Percentiles rank a stretch among this genome's conserved stretches.
Conservation (phyloP, 108 stramenopile genomes). For the Discostella stelligeroides region DNA sequence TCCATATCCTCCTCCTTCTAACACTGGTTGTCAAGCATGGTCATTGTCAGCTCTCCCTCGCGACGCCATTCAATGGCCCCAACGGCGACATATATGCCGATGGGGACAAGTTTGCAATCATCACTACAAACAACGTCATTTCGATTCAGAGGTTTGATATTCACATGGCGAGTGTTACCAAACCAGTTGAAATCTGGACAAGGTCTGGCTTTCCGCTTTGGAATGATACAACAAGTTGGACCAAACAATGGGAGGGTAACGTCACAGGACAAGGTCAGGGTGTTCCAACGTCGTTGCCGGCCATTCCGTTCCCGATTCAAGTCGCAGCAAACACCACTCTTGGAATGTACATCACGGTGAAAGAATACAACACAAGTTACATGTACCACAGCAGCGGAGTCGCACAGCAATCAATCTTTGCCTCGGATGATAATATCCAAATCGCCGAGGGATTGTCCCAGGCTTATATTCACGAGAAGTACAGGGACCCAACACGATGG, state of each 20-base stretch:
- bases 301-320: background rate
- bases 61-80: constrained; percentile 3
- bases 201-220: background rate
- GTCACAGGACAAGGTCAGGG: constrained; percentile 1
- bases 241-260: background rate
- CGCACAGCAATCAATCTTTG: background rate
- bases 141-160: background rate
- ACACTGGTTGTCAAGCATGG: background rate
- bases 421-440: background rate
- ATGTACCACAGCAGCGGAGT: constrained; percentile 1
- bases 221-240: background rate
- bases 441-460: background rate
- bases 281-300: constrained; percentile 3
- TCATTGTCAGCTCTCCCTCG: background rate
- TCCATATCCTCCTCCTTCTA: background rate
- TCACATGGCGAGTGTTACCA: constrained; percentile 6
- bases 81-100: background rate
- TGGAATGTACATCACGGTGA: background rate
- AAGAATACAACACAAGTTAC: background rate
- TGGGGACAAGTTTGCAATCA: constrained; percentile 7
- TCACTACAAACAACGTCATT: background rate
- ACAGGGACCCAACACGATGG: background rate
- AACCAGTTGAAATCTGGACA: constrained; percentile 1
- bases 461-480: background rate
- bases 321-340: background rate